Evolutionary conservation across 106 monocot genomes (phyloP), one percentile per base, ranked within the genome.

Genomic region (Xerophyta viscosa): DNA sequence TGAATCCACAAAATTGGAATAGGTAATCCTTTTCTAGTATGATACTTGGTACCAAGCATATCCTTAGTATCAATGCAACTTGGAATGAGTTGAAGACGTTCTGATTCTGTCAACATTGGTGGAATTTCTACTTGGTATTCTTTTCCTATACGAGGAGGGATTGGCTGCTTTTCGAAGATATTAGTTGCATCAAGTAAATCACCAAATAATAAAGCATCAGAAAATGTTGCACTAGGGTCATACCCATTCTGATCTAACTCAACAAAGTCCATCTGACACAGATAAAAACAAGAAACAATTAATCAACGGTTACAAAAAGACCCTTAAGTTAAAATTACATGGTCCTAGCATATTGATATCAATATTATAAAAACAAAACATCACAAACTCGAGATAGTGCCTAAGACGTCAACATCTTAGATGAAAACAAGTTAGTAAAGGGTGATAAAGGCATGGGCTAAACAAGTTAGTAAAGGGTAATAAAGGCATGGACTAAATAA

Each of bases 121-220:
- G 88, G 93, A 43, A 93, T 64, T 66, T 57, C 57, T 50, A 67
- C 88, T 48, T 93, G 93, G 37, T 88, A 84, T 29, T 73, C 66
- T 45, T 83, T 69, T 64, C 93, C 93, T 48, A 88, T 37, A 21
- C 84, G 83, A 58, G 93, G 80, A 69, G 5, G 18, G 31, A 79
- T 30, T 27, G 29, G 58, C 55, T 71, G 50, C 8, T 93, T 71
- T 45, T 63, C 76, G 41, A 24, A 63, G 13, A 72, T 59, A 49
- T 59, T 69, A 64, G 52, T 24, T 59, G 52, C 41, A 15, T 14
- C 54, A 45, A 55, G 66, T 29, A 56, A 73, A 50, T 50, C 74
- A 17, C 43, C 14, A 39, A 52, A 53, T 6, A 42, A 52, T 50
- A 53, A 63, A 50, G 80, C 63, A 27, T 74, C 70, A 56, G 29